Percentiles rank a stretch among this genome's conserved stretches.
These are phyloP conservation scores for Trametes pubescens DNA, from an alignment of 1,284 basidiomycete genomes.

Conservation along the genomic window DNA sequence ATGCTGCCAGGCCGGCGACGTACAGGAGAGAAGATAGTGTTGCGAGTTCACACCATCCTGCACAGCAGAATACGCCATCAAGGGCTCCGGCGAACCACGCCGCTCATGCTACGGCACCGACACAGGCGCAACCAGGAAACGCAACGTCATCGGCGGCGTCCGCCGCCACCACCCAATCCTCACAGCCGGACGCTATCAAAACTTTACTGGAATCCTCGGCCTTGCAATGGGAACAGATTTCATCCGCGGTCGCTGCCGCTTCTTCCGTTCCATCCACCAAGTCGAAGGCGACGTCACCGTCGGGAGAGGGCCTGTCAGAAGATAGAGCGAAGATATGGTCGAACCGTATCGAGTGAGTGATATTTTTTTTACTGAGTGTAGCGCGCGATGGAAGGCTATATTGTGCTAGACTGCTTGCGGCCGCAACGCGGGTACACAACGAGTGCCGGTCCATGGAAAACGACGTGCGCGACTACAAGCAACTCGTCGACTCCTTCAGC, in stretches of 20 bases:
- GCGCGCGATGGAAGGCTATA: background rate
- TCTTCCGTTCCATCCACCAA: conserved; percentile 18
- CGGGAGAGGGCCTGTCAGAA: conserved; percentile 12
- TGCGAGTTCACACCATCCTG: conserved; percentile 24
- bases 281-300: conserved; percentile 5
- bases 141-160: conserved; percentile 1
- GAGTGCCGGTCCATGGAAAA: conserved; percentile 30
- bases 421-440: conserved; percentile 22
- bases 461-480: conserved; percentile 30
- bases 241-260: conserved; percentile 26
- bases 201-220: conserved; percentile 22
- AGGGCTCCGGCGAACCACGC: conserved; percentile 2
- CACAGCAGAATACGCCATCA: conserved; percentile 16
- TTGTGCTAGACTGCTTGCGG: conserved; percentile 22
- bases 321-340: conserved; percentile 31
- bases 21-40: conserved; percentile 26
- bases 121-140: background rate
- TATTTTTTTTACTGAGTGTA: background rate
- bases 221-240: conserved; percentile 29
- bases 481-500: conserved; percentile 33
- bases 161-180: background rate
- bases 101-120: background rate
- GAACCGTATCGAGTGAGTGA: conserved; percentile 31
- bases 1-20: conserved; percentile 1
- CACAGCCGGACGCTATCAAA: conserved; percentile 19